A percentile compares a stretch with the other conserved stretches of the same genome.
Evolutionary conservation across 805 yeast species (phyloP).

Genomic region (Ogataea nakhonphanomensis): DNA sequence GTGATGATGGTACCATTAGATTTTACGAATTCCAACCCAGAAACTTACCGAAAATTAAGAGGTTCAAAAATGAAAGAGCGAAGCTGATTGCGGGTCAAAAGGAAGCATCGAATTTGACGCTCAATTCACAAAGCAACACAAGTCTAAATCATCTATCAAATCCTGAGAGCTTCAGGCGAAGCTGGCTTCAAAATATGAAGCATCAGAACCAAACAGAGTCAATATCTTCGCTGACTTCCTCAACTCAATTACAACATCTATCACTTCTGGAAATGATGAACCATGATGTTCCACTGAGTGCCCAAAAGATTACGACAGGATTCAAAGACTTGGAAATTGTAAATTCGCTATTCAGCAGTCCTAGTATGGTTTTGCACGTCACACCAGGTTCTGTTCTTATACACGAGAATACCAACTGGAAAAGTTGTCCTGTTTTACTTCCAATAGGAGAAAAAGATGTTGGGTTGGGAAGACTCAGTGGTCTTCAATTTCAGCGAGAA

Average conservation of each 20-base stretch:
- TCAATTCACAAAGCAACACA: slow-evolving; percentile 13
- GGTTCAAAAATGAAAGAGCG: slow-evolving; percentile 10
- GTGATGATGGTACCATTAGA: slow-evolving; percentile 51
- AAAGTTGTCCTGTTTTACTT: slow-evolving; percentile 28
- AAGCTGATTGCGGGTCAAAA: slow-evolving; percentile 10
- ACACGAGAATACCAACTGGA: slow-evolving; percentile 26
- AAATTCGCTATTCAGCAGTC: neutral
- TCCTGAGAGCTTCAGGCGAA: slow-evolving; percentile 13
- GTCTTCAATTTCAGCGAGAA: slow-evolving; percentile 29
- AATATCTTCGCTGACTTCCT: slow-evolving; percentile 30
- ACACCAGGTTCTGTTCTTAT: slow-evolving; percentile 12
- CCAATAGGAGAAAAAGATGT: slow-evolving; percentile 35
- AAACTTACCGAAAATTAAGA: slow-evolving; percentile 36
- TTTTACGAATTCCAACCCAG: slow-evolving; percentile 55
- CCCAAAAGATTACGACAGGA: neutral
- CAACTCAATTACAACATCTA: slow-evolving; percentile 21
- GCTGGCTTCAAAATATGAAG: slow-evolving; percentile 10
- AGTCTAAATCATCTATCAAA: slow-evolving; percentile 11
- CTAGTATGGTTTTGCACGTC: neutral
- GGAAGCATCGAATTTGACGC: slow-evolving; percentile 13
- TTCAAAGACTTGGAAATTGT: neutral
- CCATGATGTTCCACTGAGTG: slow-evolving; percentile 15
- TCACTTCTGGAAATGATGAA: slow-evolving; percentile 29
- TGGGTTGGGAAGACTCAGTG: slow-evolving; percentile 33
- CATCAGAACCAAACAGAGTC: slow-evolving; percentile 24